phyloP scores from a whole-genome alignment of 2,329 filamentous ascomycete species.

The Botrytis medusae region DNA sequence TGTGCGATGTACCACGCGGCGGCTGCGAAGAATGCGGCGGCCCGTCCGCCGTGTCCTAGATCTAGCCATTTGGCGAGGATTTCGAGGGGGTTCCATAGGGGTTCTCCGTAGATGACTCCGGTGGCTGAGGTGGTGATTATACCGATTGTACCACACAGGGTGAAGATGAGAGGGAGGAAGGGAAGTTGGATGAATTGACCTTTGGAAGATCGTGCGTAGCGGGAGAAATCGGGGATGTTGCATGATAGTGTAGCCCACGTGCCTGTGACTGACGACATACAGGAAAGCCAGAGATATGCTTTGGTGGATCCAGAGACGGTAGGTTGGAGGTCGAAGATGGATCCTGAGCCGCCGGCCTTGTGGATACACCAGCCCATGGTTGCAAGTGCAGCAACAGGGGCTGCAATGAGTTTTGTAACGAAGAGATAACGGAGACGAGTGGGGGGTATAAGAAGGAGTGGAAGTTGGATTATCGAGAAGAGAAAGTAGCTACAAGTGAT shows the following conservation, averaged over 20 bases:
- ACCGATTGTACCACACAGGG: constrained; percentile 46
- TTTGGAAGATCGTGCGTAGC: constrained; percentile 36
- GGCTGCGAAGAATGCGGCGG: constrained; percentile 50
- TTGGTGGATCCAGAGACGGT: constrained; percentile 35
- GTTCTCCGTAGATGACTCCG: constrained; percentile 51
- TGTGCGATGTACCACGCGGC: constrained; percentile 55
- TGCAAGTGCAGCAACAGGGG: constrained; percentile 60
- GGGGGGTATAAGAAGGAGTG: constrained; percentile 52
- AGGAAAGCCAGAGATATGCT: constrained; percentile 36
- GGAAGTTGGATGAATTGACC: constrained; percentile 44
- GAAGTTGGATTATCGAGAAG: constrained; percentile 40
- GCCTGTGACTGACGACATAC: constrained; percentile 38
- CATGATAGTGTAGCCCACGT: constrained; percentile 39
- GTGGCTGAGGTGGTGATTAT: constrained; percentile 59
- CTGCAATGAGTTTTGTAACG: constrained; percentile 49
- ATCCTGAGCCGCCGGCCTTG: constrained; percentile 49
- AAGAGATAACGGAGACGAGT: constrained; percentile 53
- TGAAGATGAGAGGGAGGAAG: constrained; percentile 38
- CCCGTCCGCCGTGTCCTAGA: constrained; percentile 46
- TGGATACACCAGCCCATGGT: constrained; percentile 64
- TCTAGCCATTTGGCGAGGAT: constrained; percentile 47
- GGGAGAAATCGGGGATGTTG: constrained; percentile 42
- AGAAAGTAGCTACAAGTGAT: constrained; percentile 48
- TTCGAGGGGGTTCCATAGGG: constrained; percentile 52
- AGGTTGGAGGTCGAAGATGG: constrained; percentile 33